phyloP scores from a whole-genome alignment of 2,329 filamentous ascomycete species.

The Colletotrichum costaricense region DNA sequence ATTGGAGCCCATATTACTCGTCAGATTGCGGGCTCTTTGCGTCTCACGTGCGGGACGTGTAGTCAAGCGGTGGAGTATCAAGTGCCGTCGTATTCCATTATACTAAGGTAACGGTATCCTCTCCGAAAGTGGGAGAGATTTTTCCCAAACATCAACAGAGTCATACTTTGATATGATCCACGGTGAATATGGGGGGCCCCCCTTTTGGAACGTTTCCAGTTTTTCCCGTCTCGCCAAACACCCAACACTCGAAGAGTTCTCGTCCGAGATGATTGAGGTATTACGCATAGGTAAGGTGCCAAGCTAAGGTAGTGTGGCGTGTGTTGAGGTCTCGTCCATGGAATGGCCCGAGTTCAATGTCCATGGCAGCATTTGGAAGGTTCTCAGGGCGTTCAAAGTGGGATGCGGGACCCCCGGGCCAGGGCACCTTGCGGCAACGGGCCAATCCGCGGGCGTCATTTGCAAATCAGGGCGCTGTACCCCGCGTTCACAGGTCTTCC shows the following conservation, averaged over 20 bases:
- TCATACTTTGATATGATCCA: background rate
- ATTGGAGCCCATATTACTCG: constrained; percentile 28
- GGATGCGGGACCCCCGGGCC: background rate
- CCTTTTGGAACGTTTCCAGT: background rate
- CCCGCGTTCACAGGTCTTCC: constrained; percentile 46
- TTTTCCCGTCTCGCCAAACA: background rate
- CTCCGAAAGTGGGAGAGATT: background rate
- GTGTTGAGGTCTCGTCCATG: background rate
- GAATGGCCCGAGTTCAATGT: background rate
- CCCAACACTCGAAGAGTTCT: background rate
- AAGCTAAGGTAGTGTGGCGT: background rate
- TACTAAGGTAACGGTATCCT: background rate
- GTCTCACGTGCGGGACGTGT: constrained; percentile 17
- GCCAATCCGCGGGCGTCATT: constrained; percentile 44
- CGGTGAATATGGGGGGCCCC: background rate
- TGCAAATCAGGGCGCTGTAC: constrained; percentile 46
- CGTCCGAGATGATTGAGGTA: no score
- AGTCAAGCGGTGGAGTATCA: constrained; percentile 12
- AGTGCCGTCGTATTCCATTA: background rate
- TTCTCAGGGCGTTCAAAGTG: constrained; percentile 15
- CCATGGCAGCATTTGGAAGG: constrained; percentile 23
- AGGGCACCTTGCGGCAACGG: constrained; percentile 21
- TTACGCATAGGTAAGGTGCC: no score
- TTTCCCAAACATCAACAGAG: background rate
- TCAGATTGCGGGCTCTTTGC: constrained; percentile 26